Evolutionary conservation across 2,329 filamentous ascomycete genomes (phyloP).

Genomic region (Chaetomiaceae sp.): DNA sequence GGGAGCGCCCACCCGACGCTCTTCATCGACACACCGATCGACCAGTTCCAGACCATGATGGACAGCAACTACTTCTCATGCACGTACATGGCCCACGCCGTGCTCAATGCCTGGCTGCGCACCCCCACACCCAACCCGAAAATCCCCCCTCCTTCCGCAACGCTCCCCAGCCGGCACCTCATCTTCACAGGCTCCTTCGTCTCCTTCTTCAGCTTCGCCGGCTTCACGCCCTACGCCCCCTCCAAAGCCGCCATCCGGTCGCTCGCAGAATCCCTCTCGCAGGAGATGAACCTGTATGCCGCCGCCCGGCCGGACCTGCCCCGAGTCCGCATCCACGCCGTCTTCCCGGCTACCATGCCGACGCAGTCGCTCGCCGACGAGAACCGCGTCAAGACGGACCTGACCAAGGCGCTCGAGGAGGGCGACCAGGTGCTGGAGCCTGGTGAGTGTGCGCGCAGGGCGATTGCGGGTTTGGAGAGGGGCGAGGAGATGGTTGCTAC

Average conservation of each 20-base stretch:
- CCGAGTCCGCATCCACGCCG: slow-evolving; percentile 54
- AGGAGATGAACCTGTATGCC: slow-evolving; percentile 46
- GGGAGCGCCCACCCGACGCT: slow-evolving; percentile 53
- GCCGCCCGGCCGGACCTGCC: slow-evolving; percentile 28
- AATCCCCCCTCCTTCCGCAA: neutral
- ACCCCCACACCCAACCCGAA: neutral
- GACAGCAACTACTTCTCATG: slow-evolving; percentile 38
- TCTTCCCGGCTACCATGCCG: slow-evolving; percentile 62
- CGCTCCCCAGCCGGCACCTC: slow-evolving; percentile 46
- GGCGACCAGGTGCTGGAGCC: slow-evolving; percentile 39
- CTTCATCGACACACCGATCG: slow-evolving; percentile 35
- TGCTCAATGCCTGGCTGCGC: slow-evolving; percentile 29
- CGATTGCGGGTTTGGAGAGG: slow-evolving; percentile 55
- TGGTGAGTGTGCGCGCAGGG: slow-evolving; percentile 54
- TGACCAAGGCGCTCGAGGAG: slow-evolving; percentile 36
- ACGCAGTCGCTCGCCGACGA: slow-evolving; percentile 47
- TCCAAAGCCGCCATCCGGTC: slow-evolving; percentile 63
- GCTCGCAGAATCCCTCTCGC: slow-evolving; percentile 59
- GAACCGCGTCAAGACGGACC: slow-evolving; percentile 34
- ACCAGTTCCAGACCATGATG: slow-evolving; percentile 34
- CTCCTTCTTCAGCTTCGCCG: slow-evolving; percentile 58
- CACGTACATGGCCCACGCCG: slow-evolving; percentile 36
- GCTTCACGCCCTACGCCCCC: slow-evolving; percentile 62
- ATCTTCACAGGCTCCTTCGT: slow-evolving; percentile 62
- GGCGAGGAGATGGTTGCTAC: slow-evolving; percentile 62